Conservation (phyloP, 164 flowering plant genomes). For the Magnolia changhungtana region DNA sequence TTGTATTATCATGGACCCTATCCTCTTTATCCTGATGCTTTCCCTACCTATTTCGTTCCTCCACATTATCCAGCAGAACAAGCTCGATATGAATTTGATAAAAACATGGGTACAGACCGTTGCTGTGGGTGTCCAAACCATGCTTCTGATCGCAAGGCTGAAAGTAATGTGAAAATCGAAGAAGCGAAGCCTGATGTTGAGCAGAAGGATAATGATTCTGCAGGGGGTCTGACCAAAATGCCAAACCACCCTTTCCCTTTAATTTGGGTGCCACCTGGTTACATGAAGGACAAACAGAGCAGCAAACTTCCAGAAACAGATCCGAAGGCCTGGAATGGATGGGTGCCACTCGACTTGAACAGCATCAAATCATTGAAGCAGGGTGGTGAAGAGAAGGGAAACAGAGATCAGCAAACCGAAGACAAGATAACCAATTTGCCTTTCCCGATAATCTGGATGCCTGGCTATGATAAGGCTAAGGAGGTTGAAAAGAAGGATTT, state of each 20-base stretch:
- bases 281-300: slow-evolving; percentile 15
- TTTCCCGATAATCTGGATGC: slow-evolving; percentile 51
- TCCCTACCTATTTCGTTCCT: slow-evolving; percentile 31
- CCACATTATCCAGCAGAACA: slow-evolving; percentile 32
- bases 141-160: slow-evolving; percentile 14
- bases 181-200: slow-evolving; percentile 41
- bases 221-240: slow-evolving; percentile 15
- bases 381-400: slow-evolving; percentile 16
- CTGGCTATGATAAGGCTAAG: slow-evolving; percentile 22
- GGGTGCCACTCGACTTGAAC: slow-evolving; percentile 28
- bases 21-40: slow-evolving; percentile 24
- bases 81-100: slow-evolving; percentile 45
- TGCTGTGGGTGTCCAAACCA: slow-evolving; percentile 62
- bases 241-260: slow-evolving; percentile 36
- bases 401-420: slow-evolving; percentile 14
- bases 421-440: slow-evolving; percentile 19
- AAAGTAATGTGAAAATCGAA: slow-evolving; percentile 36
- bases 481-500: slow-evolving; percentile 16
- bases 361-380: slow-evolving; percentile 14
- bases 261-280: slow-evolving; percentile 50
- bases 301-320: not conserved
- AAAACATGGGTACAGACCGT: slow-evolving; percentile 21
- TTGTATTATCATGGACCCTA: slow-evolving; percentile 21
- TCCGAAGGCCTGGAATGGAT: slow-evolving; percentile 16
- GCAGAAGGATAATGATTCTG: slow-evolving; percentile 12